Percentiles rank a stretch among this genome's conserved stretches.
These are phyloP conservation scores for Termitomyces sp. DNA, from an alignment of 1,284 basidiomycete genomes.

Conservation along the genomic window DNA sequence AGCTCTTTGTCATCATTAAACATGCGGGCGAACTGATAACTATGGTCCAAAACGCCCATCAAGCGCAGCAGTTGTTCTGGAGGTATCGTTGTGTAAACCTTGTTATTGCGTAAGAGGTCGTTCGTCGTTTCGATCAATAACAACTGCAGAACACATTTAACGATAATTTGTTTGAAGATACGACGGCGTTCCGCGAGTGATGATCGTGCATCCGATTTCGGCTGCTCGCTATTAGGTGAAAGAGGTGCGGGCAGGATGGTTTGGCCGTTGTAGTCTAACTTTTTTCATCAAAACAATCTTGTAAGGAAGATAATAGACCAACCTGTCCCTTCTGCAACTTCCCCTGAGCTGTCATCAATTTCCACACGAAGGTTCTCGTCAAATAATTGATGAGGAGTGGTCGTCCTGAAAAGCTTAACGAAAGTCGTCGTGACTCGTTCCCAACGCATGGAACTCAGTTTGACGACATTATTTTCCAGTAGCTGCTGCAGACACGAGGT, in stretches of 20 bases:
- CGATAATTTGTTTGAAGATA: constrained; percentile 98
- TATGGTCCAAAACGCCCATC: constrained; percentile 93
- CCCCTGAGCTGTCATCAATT: constrained; percentile 56
- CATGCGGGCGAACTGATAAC: constrained; percentile 93
- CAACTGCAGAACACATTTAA: constrained; percentile 98
- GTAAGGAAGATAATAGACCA: constrained; percentile 3
- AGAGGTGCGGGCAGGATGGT: constrained; percentile 78
- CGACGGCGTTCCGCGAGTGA: constrained; percentile 75
- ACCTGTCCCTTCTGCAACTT: constrained; percentile 56
- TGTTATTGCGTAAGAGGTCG: constrained; percentile 88
- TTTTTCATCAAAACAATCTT: constrained; percentile 11
- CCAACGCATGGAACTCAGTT: constrained; percentile 85
- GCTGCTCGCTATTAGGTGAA: constrained; percentile 55
- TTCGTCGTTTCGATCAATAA: constrained; percentile 97
- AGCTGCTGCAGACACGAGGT: constrained; percentile 97
- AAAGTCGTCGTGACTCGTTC: constrained; percentile 92
- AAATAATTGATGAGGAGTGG: constrained; percentile 96
- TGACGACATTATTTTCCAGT: constrained; percentile 89
- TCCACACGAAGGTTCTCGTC: constrained; percentile 84
- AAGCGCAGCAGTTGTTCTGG: constrained; percentile 89
- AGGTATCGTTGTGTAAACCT: constrained; percentile 93
- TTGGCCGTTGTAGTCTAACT: constrained; percentile 55
- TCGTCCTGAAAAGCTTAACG: constrained; percentile 93
- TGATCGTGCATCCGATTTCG: constrained; percentile 40
- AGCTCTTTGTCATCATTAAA: constrained; percentile 99